Percentiles rank a stretch among this genome's conserved stretches.
Evolutionary conservation across 768 basidiomycete genomes (phyloP).

Genomic region (Dioszegia hungarica): DNA sequence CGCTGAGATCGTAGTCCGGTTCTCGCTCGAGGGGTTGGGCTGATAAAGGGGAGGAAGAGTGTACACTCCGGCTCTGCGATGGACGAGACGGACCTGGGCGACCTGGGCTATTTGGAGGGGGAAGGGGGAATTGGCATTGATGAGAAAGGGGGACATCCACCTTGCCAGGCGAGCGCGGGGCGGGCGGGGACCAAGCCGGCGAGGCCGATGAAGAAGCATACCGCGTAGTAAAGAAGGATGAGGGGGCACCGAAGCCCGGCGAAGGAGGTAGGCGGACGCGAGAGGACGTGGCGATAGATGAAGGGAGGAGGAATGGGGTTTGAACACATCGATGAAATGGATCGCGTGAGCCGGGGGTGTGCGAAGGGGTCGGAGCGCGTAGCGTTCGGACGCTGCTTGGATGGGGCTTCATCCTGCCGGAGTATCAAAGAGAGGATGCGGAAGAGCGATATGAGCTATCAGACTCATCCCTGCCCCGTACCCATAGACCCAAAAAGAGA

Average conservation of each 20-base stretch:
- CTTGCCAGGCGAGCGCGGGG: not conserved
- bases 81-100: too few species aligned
- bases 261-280: conserved; percentile 1
- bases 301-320: not conserved
- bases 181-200: not conserved
- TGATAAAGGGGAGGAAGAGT: not conserved
- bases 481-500: not conserved
- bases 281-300: conserved; percentile 2
- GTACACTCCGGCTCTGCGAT: too few species aligned
- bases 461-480: not conserved
- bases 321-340: too few species aligned
- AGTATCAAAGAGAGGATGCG: too few species aligned
- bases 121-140: not conserved
- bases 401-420: not conserved
- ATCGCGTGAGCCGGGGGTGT: not conserved
- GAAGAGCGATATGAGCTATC: not conserved
- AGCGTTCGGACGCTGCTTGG: not conserved
- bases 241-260: not conserved
- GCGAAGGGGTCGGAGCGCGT: not conserved
- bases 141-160: not conserved
- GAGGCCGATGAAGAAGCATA: not conserved
- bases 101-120: too few species aligned
- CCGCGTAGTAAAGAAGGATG: not conserved
- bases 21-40: conserved; percentile 3
- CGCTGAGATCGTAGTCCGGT: not conserved